phyloP scores from a whole-genome alignment of 805 yeast genomes.

The Candida ulmi region DNA sequence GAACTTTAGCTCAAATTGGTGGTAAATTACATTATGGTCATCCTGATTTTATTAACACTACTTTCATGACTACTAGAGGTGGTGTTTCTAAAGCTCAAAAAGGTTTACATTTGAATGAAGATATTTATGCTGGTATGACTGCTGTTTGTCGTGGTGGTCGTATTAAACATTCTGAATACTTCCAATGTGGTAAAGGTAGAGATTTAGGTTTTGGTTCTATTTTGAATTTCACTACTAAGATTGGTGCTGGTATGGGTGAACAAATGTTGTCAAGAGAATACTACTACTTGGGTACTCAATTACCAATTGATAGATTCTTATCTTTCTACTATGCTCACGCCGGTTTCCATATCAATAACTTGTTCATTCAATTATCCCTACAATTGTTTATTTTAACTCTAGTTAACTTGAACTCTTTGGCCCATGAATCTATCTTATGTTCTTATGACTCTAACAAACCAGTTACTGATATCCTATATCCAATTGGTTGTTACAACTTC shows the following conservation, averaged over 20 bases:
- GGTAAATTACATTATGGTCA: slow-evolving; percentile 87
- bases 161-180: slow-evolving; percentile 81
- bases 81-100: slow-evolving; percentile 86
- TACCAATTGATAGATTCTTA: slow-evolving; percentile 75
- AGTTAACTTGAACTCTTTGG: slow-evolving; percentile 66
- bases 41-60: slow-evolving; percentile 75
- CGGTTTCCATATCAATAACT: slow-evolving; percentile 79
- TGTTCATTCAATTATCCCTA: slow-evolving; percentile 70
- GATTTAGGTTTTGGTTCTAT: slow-evolving; percentile 85
- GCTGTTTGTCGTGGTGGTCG: slow-evolving; percentile 81
- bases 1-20: slow-evolving; percentile 80
- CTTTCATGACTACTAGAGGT: slow-evolving; percentile 80
- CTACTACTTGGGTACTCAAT: slow-evolving; percentile 73
- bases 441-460: slow-evolving; percentile 60
- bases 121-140: slow-evolving; percentile 85
- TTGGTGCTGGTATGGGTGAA: slow-evolving; percentile 94
- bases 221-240: slow-evolving; percentile 78
- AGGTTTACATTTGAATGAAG: slow-evolving; percentile 82
- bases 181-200: slow-evolving; percentile 89
- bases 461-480: slow-evolving; percentile 57
- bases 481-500: slow-evolving; percentile 70
- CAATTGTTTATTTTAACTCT: slow-evolving; percentile 67
- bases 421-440: slow-evolving; percentile 69
- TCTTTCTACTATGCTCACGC: slow-evolving; percentile 84
- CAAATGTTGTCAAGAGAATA: slow-evolving; percentile 83